These are phyloP conservation scores for Meredithiella fracta DNA, from an alignment of 2,329 filamentous ascomycete genomes.

Conservation along the genomic window DNA sequence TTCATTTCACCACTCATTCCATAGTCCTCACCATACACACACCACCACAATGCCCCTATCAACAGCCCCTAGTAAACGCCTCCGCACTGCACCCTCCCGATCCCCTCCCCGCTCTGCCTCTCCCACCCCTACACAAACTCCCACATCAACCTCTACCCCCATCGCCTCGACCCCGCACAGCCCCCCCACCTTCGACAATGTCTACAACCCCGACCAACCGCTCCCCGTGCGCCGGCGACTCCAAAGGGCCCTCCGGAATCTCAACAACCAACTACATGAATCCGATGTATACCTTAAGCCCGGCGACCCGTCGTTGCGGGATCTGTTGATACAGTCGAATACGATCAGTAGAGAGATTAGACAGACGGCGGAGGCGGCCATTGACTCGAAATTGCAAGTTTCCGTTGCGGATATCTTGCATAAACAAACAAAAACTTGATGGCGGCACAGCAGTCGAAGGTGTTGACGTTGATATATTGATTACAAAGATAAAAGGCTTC, in stretches of 20 bases:
- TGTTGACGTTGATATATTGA: conserved; percentile 78
- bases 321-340: conserved; percentile 51
- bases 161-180: too few relatives aligned
- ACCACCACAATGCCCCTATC: neutral
- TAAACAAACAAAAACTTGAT: conserved; percentile 59
- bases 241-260: conserved; percentile 51
- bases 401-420: conserved; percentile 64
- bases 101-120: too few relatives aligned
- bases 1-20: too few relatives aligned
- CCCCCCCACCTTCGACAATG: conserved; percentile 15
- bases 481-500: conserved; percentile 75
- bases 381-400: conserved; percentile 77
- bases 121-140: conserved; percentile 36
- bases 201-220: conserved; percentile 73
- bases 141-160: conserved; percentile 48
- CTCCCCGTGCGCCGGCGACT: conserved; percentile 54
- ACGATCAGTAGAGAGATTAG: conserved; percentile 50
- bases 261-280: conserved; percentile 45
- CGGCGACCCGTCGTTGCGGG: conserved; percentile 35
- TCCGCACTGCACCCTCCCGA: neutral
- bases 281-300: conserved; percentile 23
- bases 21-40: neutral
- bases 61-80: neutral
- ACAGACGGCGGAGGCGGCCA: conserved; percentile 78
- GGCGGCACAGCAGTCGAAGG: conserved; percentile 54